phyloP scores from a whole-genome alignment of 2,329 filamentous ascomycete genomes.

The Botrytis fabae region DNA sequence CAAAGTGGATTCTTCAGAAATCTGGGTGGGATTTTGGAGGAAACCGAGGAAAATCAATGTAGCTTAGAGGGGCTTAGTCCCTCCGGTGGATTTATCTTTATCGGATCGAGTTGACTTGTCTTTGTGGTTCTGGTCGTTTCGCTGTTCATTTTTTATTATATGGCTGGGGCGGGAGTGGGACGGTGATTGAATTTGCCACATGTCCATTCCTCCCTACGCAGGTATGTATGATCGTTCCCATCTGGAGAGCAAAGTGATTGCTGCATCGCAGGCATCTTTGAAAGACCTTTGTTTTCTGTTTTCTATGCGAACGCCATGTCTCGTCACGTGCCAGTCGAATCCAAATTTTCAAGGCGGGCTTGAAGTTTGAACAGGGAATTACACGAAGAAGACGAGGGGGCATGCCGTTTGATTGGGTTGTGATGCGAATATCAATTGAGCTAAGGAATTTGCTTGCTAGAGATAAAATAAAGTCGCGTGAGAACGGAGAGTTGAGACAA shows the following conservation, averaged over 20 bases:
- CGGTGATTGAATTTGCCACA: slow-evolving; percentile 3
- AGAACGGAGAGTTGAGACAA: not conserved
- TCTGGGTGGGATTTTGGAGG: not conserved
- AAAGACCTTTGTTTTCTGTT: not conserved
- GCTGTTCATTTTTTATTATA: not conserved
- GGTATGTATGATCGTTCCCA: not conserved
- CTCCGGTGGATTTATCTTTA: not conserved
- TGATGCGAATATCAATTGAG: not conserved
- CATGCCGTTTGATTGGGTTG: not conserved
- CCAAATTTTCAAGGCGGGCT: not conserved
- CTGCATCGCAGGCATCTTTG: too few species aligned
- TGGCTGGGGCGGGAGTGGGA: not conserved
- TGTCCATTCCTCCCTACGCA: not conserved
- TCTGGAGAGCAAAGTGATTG: not conserved
- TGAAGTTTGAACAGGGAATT: not conserved
- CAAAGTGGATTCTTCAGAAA: not conserved
- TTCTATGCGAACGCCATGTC: not conserved
- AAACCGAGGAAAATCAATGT: not conserved
- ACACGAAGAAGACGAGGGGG: not conserved
- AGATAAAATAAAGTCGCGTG: too few species aligned
- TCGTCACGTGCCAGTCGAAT: not conserved
- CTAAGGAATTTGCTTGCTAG: not conserved
- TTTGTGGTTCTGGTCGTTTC: not conserved
- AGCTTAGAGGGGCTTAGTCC: not conserved
- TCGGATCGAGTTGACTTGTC: not conserved